These are phyloP conservation scores for Beauveria sp. DNA, from an alignment of 2,329 filamentous ascomycete genomes.

Conservation along the genomic window DNA sequence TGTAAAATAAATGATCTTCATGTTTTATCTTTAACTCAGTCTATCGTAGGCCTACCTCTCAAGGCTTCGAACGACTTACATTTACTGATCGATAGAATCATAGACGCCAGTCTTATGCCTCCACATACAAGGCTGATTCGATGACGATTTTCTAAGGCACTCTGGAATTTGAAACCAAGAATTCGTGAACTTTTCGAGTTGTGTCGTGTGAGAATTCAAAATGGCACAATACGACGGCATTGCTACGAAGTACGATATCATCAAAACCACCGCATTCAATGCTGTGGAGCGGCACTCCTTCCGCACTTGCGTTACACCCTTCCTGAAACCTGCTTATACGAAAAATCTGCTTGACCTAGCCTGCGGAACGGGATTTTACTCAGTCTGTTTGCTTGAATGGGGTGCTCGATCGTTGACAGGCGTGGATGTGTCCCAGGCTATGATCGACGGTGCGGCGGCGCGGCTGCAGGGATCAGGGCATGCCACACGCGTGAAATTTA, in stretches of 20 bases:
- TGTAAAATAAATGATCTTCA: too few species aligned
- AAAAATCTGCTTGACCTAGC: slow-evolving; percentile 3
- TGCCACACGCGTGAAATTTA: not conserved
- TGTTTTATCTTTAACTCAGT: too few species aligned
- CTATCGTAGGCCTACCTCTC: too few species aligned
- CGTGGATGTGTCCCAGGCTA: slow-evolving; percentile 7
- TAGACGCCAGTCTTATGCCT: too few species aligned
- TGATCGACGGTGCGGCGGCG: not conserved
- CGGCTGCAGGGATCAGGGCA: not conserved
- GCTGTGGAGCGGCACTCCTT: not conserved
- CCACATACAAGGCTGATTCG: too few species aligned
- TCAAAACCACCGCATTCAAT: not conserved
- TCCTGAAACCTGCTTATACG: not conserved
- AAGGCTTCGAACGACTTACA: too few species aligned
- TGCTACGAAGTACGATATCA: not conserved
- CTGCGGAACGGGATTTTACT: slow-evolving; percentile 11
- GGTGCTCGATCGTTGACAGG: not conserved
- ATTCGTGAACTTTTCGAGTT: too few species aligned
- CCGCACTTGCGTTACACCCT: not conserved
- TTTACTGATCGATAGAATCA: too few species aligned
- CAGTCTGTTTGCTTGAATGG: slow-evolving; percentile 4
- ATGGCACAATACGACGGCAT: not conserved
- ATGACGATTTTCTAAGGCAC: not conserved
- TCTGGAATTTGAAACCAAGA: not conserved
- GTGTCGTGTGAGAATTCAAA: not conserved